A percentile compares a stretch with the other conserved stretches of the same genome.
Evolutionary conservation across 192 early-diverging fungal species (phyloP).

Genomic region (Coemansia sp.): DNA sequence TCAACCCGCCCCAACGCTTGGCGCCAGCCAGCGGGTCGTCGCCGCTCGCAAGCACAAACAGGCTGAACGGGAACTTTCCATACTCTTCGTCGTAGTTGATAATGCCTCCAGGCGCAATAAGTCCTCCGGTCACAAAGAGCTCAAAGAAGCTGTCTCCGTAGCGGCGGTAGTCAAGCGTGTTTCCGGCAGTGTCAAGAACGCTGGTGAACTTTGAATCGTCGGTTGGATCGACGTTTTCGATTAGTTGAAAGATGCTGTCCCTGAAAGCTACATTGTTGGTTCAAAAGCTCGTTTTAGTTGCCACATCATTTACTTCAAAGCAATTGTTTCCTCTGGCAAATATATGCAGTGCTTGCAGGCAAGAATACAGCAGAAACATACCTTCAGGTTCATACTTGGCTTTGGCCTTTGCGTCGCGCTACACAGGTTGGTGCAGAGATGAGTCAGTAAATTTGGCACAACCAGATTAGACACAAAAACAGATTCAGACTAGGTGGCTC

Average conservation of each 20-base stretch:
- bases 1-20: constrained; percentile 77
- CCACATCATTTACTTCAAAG: too few relatives aligned
- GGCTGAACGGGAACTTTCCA: constrained; percentile 76
- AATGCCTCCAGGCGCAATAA: constrained; percentile 62
- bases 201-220: constrained; percentile 73
- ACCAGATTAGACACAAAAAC: neutral
- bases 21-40: constrained; percentile 61
- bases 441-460: neutral
- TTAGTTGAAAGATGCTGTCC: constrained; percentile 47
- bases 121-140: constrained; percentile 87
- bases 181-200: constrained; percentile 77
- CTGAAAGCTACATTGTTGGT: constrained; percentile 20
- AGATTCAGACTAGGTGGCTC: neutral
- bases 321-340: neutral
- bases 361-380: neutral
- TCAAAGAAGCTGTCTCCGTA: constrained; percentile 96
- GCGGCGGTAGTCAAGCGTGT: constrained; percentile 91
- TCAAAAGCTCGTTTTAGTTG: too few relatives aligned
- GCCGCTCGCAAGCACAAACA: constrained; percentile 36
- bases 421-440: constrained; percentile 11
- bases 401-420: constrained; percentile 63
- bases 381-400: constrained; percentile 70
- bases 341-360: constrained; percentile 5
- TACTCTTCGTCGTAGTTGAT: constrained; percentile 69
- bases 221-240: constrained; percentile 54